Evolutionary conservation across 2,329 filamentous ascomycete species (phyloP), one percentile per base, ranked within the genome.

Genomic region (Ascochyta lentis): DNA sequence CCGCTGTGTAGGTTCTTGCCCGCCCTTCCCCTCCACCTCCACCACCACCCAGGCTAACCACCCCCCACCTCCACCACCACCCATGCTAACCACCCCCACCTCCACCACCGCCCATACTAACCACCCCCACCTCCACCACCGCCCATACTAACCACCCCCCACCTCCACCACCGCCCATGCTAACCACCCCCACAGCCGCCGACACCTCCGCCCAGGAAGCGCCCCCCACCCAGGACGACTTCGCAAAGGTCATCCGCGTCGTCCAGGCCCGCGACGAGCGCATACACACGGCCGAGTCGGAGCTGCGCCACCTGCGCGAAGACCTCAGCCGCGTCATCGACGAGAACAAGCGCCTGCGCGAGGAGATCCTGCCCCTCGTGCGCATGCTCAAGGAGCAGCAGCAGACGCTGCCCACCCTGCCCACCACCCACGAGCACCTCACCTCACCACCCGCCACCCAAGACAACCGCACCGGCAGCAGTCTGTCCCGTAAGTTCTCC

Each of bases 301-400:
- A 98, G 71, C 78, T 98, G 70, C 87, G 90, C 60, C 87, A 89
- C 58, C 84, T 98, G 68, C 89, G 77, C 55, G 77, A 80, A 45
- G 79, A 81, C 55, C 70, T 82, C 43, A 76, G 75, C 58, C 72
- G 79, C 35, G 76, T 82, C 49, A 66, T 89, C 12, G 92, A 97
- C 37, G 93, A 98, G 72, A 96, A 96, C 73, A 85, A 90, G 65
- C 89, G 91, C 64, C 78, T 99, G 60, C 85, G 95, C 53, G 94
- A 98, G 76, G 95, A 99, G 71, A 86, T 97, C 70, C 82, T 98
- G 29, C 94, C 95, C 3, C 89, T 96, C 19, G 86, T 97, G 69
- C 91, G 93, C 60, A 87, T 96, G 70, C 90, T 89, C 68, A 98
- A 98, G 79, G 93, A 98, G 73, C 89, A 89, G 66, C 90, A 92